A percentile compares a stretch with the other conserved stretches of the same genome.
These are phyloP conservation scores for Gentiana straminea DNA, from an alignment of 257 asterid genomes.

Conservation along the genomic window DNA sequence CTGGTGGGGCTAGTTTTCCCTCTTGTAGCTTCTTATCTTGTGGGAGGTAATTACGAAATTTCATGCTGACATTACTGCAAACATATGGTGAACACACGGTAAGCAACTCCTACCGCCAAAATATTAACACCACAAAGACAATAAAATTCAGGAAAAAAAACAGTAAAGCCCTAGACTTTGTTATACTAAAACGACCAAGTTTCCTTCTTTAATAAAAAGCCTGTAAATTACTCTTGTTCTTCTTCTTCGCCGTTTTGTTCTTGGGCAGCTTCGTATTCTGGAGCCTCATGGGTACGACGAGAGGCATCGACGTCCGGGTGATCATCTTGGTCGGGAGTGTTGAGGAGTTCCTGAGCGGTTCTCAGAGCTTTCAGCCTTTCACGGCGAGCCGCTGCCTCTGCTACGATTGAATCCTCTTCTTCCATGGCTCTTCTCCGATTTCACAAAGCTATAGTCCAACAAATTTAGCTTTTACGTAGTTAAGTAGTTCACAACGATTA, in stretches of 20 bases:
- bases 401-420: slow-evolving; percentile 59
- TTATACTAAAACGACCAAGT: background rate
- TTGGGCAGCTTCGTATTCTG: slow-evolving; percentile 9
- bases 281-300: background rate
- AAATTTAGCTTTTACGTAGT: too few species aligned
- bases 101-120: background rate
- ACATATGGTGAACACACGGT: background rate
- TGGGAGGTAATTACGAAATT: slow-evolving; percentile 93
- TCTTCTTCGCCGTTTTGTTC: slow-evolving; percentile 19
- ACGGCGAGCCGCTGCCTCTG: slow-evolving; percentile 62
- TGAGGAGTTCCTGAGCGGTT: slow-evolving; percentile 78
- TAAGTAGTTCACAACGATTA: too few species aligned
- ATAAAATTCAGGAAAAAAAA: background rate
- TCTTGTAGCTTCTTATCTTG: slow-evolving; percentile 94
- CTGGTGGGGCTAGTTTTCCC: slow-evolving; percentile 86
- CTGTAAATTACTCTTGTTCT: background rate
- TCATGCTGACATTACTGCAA: slow-evolving; percentile 59
- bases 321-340: slow-evolving; percentile 53
- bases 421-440: slow-evolving; percentile 25
- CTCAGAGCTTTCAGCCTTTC: slow-evolving; percentile 77
- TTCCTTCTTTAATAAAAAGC: background rate
- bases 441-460: background rate
- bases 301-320: background rate
- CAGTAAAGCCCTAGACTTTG: background rate
- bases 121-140: background rate